phyloP scores from a whole-genome alignment of 208 protist genomes.

The Trypanosoma congolense region DNA sequence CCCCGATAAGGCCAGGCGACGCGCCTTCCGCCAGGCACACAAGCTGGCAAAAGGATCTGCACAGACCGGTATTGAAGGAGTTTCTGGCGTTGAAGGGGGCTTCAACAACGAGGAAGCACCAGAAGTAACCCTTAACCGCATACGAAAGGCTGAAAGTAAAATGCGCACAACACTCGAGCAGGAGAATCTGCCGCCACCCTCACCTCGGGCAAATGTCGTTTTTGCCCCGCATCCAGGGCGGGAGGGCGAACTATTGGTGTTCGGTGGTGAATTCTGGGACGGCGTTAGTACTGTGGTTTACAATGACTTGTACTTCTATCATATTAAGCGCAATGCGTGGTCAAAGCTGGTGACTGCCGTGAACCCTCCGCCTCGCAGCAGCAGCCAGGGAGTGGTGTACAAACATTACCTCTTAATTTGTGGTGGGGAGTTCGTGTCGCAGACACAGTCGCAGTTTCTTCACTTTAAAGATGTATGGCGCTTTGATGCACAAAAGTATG shows the following conservation, averaged over 20 bases:
- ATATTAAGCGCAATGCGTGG: constrained; percentile 66
- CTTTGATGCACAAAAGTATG: constrained; percentile 61
- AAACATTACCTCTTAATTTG: constrained; percentile 83
- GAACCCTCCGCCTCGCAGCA: constrained; percentile 76
- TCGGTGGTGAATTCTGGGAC: constrained; percentile 88
- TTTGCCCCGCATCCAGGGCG: constrained; percentile 69
- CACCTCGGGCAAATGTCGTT: constrained; percentile 77
- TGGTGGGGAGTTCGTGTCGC: constrained; percentile 90
- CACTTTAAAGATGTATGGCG: constrained; percentile 91
- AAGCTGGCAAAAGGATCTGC: constrained; percentile 52
- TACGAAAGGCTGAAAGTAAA: constrained; percentile 72
- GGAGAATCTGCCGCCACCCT: constrained; percentile 51
- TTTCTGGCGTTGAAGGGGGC: constrained; percentile 11
- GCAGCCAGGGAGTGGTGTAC: constrained; percentile 77
- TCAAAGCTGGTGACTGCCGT: constrained; percentile 48
- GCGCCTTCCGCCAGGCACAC: constrained; percentile 49
- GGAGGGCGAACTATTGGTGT: constrained; percentile 79
- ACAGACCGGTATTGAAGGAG: constrained; percentile 19
- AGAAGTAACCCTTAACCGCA: constrained; percentile 75
- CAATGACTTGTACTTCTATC: constrained; percentile 87
- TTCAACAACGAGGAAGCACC: constrained; percentile 88
- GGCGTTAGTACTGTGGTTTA: constrained; percentile 82
- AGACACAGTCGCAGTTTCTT: constrained; percentile 89
- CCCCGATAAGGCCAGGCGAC: constrained; percentile 66
- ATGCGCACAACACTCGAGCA: constrained; percentile 57